Percentiles rank a stretch among this genome's conserved stretches.
Evolutionary conservation across 257 asterid genomes (phyloP).

Genomic region (Penstemon davidsonii): DNA sequence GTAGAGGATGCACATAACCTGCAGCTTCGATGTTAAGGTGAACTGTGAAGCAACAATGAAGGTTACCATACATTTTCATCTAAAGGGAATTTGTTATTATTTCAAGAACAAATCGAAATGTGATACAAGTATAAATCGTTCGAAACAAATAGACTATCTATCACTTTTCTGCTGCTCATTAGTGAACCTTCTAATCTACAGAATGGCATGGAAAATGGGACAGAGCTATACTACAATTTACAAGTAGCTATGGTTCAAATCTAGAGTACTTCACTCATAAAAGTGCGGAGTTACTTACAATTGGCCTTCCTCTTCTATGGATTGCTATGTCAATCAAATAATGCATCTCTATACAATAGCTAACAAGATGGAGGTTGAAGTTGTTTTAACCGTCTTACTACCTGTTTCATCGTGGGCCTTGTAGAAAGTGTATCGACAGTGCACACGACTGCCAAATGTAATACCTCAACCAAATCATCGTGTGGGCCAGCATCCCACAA

Average conservation of each 20-base stretch:
- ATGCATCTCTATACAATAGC: conserved; percentile 26
- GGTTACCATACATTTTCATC: no score
- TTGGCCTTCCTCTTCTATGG: conserved; percentile 32
- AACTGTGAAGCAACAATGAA: no score
- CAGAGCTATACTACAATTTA: conserved; percentile 69
- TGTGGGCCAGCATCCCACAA: conserved; percentile 90
- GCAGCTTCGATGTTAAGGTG: no score
- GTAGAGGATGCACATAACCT: no score
- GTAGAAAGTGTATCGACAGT: conserved; percentile 75
- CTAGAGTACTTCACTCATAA: conserved; percentile 28
- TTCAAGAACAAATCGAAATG: conserved; percentile 40
- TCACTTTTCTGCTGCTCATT: conserved; percentile 66
- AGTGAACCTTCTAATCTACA: conserved; percentile 43
- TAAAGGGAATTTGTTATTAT: conserved; percentile 31
- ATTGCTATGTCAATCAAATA: conserved; percentile 28
- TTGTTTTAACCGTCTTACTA: conserved; percentile 77
- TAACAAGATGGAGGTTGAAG: conserved; percentile 85
- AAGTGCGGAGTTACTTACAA: conserved; percentile 33
- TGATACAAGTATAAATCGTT: conserved; percentile 38
- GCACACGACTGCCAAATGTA: conserved; percentile 79
- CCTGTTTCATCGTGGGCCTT: conserved; percentile 92
- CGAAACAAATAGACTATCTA: conserved; percentile 42
- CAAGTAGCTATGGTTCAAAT: conserved; percentile 45
- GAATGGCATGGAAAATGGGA: conserved; percentile 46
- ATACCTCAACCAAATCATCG: conserved; percentile 79